Percentiles rank a stretch among this genome's conserved stretches.
phyloP scores from a whole-genome alignment of 2,329 filamentous ascomycete species.

The Verruconis gallopava region DNA sequence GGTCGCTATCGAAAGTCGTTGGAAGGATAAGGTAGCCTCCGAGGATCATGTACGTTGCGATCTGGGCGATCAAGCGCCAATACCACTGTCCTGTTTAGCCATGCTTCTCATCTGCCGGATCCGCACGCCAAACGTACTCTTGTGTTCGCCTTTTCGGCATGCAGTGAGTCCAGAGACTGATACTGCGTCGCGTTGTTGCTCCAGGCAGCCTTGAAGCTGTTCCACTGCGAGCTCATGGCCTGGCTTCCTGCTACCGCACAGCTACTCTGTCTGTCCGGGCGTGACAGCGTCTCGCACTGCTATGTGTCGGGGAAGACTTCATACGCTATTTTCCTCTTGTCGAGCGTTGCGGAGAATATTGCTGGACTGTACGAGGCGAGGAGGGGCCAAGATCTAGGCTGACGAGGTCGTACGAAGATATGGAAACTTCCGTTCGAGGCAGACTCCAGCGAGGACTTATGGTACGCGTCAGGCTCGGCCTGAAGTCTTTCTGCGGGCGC shows the following conservation, averaged over 20 bases:
- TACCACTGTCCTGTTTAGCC: conserved; percentile 27
- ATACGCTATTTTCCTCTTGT: no score
- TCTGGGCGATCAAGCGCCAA: conserved; percentile 32
- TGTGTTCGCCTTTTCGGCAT: conserved; percentile 8
- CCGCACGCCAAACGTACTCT: not conserved
- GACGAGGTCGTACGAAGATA: no score
- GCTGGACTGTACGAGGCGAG: no score
- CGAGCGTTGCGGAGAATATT: no score
- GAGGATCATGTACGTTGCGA: conserved; percentile 34
- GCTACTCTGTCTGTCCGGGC: not conserved
- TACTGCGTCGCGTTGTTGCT: conserved; percentile 6
- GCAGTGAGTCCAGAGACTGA: conserved; percentile 8
- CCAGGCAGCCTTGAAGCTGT: conserved; percentile 2
- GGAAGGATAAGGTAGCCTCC: conserved; percentile 39
- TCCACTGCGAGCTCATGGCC: not conserved
- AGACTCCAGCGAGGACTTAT: no score
- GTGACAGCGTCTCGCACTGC: conserved; percentile 8
- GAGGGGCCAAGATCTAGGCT: no score
- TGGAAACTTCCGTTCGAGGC: no score
- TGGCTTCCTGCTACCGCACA: no score
- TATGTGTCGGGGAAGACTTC: not conserved
- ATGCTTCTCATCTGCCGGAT: not conserved
- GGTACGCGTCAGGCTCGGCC: no score
- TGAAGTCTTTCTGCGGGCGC: no score
- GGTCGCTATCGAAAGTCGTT: conserved; percentile 30